Base-by-base conservation (phyloP, 1,284 basidiomycete genomes). In the Coniferiporia weirii region DNA sequence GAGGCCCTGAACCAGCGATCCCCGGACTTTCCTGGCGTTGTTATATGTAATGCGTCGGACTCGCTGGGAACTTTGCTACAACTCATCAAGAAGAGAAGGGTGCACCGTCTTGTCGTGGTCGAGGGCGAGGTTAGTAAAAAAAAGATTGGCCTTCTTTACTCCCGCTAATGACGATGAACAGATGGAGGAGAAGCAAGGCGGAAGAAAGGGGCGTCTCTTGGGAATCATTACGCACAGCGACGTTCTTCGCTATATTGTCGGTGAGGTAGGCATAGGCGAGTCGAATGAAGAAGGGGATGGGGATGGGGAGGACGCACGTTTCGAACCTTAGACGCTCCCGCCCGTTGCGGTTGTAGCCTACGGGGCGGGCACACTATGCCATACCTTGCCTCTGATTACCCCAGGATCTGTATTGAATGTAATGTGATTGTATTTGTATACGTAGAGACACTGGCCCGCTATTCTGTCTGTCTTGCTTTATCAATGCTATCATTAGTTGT, bases 21-120 rank as follows among this genome's bases (percentile, higher is more conserved):
- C 7, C 82, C 89, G 6, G 97, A 99, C 72, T 99, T 98, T 71
- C 88, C 92, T 7, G 97, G 97, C 13, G 95, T 99, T 1, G 93
- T 98, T 61, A 93, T 96, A 19, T 99, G 97, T 70, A 93, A 92
- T 1, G 93, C 93, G 1, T 84, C 89, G 6, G 96, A 99, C 70
- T 95, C 95, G 0, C 77, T 99, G n/a, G 92, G 91, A 1, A 95
- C 93, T 1, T 81, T 99, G 20, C 84, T 99, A 63, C 88, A 93
- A 61, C 83, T 98, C 20, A 91, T 99, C 70, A 93, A 94, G 73
- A 93, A 94, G 69, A 84, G 95, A 36, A 79, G 97, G 22, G 93
- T 98, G 5, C 97, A 99, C 71, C 86, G 97, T 51, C 74, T 98
- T 32, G 93, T 96, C 1, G 93, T 97, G 2, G 93, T 96, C 7